phyloP scores from a whole-genome alignment of 2,329 filamentous ascomycete genomes.

The Aspergillus cejpii region DNA sequence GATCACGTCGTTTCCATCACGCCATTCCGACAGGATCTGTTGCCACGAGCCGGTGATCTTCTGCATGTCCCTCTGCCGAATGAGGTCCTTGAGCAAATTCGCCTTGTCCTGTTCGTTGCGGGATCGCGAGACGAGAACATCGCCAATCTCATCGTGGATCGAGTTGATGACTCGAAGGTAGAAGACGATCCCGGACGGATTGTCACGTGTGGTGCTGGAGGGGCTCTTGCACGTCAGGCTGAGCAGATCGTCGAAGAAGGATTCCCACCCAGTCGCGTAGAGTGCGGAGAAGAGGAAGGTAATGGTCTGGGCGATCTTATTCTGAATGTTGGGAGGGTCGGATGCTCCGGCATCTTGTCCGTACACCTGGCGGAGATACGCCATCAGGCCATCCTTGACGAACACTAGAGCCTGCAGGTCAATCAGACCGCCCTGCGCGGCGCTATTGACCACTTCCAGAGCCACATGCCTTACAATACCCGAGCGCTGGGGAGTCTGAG shows the following conservation, averaged over 20 bases:
- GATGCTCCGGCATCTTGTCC: constrained; percentile 50
- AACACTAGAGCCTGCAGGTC: constrained; percentile 65
- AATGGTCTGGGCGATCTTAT: constrained; percentile 93
- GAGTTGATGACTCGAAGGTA: constrained; percentile 84
- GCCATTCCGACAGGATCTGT: constrained; percentile 75
- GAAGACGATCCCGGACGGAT: constrained; percentile 68
- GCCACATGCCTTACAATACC: constrained; percentile 85
- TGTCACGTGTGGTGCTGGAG: constrained; percentile 55
- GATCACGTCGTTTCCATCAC: constrained; percentile 61
- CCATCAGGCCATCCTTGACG: constrained; percentile 73
- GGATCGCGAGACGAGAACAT: constrained; percentile 75
- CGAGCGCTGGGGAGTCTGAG: constrained; percentile 63
- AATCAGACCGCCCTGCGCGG: constrained; percentile 71
- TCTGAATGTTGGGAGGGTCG: constrained; percentile 76
- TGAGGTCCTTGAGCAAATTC: constrained; percentile 81
- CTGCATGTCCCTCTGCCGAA: constrained; percentile 77
- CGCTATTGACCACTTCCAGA: constrained; percentile 88
- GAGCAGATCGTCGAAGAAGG: constrained; percentile 85
- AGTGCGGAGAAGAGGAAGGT: constrained; percentile 87
- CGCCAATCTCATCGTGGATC: constrained; percentile 95
- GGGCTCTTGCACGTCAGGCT: constrained; percentile 61
- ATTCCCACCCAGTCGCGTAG: constrained; percentile 80
- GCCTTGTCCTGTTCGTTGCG: constrained; percentile 76
- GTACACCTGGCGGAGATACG: constrained; percentile 73
- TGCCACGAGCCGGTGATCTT: constrained; percentile 89